Evolutionary conservation across 2,329 filamentous ascomycete species (phyloP).

Genomic region (Penicillium brasilianum): DNA sequence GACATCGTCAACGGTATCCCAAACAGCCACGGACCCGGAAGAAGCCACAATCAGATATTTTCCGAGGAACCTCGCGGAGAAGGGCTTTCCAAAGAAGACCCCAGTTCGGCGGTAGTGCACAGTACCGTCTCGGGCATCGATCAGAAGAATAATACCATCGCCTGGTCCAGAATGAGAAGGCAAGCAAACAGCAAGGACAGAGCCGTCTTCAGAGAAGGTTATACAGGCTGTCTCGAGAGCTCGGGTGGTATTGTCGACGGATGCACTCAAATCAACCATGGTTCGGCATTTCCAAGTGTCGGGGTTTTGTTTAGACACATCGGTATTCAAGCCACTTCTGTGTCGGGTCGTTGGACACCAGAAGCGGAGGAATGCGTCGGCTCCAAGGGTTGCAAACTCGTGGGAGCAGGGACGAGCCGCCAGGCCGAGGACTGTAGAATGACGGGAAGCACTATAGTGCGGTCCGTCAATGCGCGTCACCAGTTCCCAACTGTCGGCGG

Average conservation of each 20-base stretch:
- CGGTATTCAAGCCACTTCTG: constrained; percentile 68
- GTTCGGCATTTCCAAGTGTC: constrained; percentile 76
- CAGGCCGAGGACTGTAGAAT: constrained; percentile 71
- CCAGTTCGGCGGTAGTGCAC: constrained; percentile 71
- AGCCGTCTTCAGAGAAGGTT: constrained; percentile 82
- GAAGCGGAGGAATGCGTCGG: constrained; percentile 75
- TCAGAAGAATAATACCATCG: constrained; percentile 71
- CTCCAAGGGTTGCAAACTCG: constrained; percentile 83
- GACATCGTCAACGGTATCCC: constrained; percentile 81
- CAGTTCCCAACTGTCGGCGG: constrained; percentile 68
- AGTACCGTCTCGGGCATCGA: constrained; percentile 72
- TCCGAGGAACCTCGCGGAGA: constrained; percentile 72
- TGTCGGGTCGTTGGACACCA: constrained; percentile 78
- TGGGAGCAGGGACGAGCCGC: constrained; percentile 69
- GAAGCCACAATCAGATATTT: constrained; percentile 78
- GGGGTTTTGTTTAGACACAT: constrained; percentile 53
- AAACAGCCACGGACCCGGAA: constrained; percentile 70
- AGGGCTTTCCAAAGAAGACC: constrained; percentile 68
- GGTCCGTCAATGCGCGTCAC: constrained; percentile 83
- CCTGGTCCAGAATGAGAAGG: constrained; percentile 51
- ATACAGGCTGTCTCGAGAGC: constrained; percentile 64
- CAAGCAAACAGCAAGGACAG: constrained; percentile 70
- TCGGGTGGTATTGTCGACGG: constrained; percentile 32
- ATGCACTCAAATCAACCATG: constrained; percentile 55
- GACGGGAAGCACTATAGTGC: constrained; percentile 64